Evolutionary conservation across 371 early-diverging fungal genomes (phyloP).

Genomic region (Basidiobolus meristosporus): DNA sequence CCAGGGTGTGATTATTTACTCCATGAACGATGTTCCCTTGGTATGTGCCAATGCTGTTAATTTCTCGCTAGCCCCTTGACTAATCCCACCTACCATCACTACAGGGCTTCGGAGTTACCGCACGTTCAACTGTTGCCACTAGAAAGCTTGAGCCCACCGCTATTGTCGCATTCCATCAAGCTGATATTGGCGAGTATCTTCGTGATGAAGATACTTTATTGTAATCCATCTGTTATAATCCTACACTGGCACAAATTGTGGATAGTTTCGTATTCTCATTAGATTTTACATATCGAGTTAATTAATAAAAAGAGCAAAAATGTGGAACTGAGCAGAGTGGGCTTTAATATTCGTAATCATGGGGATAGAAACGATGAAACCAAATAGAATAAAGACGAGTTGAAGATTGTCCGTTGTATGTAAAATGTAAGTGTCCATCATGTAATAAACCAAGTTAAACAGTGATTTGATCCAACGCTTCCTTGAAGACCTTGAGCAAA

Average conservation of each 20-base stretch:
- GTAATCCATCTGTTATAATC: conserved; percentile 12
- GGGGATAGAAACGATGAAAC: too few species aligned
- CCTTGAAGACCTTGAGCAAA: background rate
- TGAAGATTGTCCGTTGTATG: too few species aligned
- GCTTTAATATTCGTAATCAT: too few species aligned
- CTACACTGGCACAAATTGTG: too few species aligned
- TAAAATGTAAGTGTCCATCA: too few species aligned
- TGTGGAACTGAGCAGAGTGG: too few species aligned
- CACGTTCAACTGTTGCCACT: conserved; percentile 78
- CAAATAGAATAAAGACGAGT: too few species aligned
- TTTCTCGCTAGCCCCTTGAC: conserved; percentile 1
- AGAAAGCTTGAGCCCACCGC: conserved; percentile 88
- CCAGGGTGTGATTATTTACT: conserved; percentile 89
- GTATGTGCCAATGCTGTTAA: conserved; percentile 11
- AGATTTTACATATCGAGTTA: too few species aligned
- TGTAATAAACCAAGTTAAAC: too few species aligned
- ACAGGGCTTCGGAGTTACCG: conserved; percentile 95
- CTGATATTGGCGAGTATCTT: conserved; percentile 98
- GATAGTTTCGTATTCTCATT: too few species aligned
- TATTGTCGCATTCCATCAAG: conserved; percentile 92
- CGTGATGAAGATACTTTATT: conserved; percentile 82
- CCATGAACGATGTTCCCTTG: conserved; percentile 86
- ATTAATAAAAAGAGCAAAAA: too few species aligned
- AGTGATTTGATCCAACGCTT: background rate
- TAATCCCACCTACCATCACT: background rate